phyloP scores from a whole-genome alignment of 495 filamentous ascomycete genomes.

The Tuber melanosporum region DNA sequence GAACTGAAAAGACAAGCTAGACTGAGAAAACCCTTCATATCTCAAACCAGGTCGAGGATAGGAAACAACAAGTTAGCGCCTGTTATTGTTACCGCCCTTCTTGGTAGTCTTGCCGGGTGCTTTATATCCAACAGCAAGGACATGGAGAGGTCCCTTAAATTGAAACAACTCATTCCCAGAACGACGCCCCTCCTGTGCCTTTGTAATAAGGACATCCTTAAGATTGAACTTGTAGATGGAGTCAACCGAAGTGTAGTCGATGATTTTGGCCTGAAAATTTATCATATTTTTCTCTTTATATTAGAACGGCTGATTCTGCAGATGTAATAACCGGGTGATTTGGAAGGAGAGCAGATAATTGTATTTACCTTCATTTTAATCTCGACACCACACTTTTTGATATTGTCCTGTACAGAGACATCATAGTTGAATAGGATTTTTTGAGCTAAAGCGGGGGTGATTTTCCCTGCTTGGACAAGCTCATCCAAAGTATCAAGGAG shows the following conservation, averaged over 20 bases:
- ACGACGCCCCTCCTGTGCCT: neutral
- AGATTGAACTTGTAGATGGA: neutral
- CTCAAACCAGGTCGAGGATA: too few relatives aligned
- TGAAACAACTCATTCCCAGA: neutral
- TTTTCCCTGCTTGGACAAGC: neutral
- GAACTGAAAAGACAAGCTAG: too few relatives aligned
- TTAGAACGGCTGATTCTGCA: neutral
- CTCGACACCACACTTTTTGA: conserved; percentile 1
- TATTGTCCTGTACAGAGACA: neutral
- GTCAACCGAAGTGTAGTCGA: neutral
- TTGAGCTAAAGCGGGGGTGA: neutral
- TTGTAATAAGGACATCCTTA: neutral
- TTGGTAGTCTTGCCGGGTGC: neutral
- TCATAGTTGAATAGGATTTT: neutral
- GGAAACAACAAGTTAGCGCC: too few relatives aligned
- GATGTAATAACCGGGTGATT: neutral
- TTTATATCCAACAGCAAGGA: neutral
- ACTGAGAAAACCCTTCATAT: too few relatives aligned
- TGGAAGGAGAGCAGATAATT: neutral
- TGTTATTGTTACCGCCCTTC: neutral
- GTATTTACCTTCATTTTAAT: neutral
- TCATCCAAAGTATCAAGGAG: neutral
- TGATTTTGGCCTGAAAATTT: neutral
- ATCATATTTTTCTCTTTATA: neutral
- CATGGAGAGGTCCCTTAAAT: neutral